Evolutionary conservation across 2,329 filamentous ascomycete genomes (phyloP), one percentile per base, ranked within the genome.

Genomic region (Fusarium marasasianum): DNA sequence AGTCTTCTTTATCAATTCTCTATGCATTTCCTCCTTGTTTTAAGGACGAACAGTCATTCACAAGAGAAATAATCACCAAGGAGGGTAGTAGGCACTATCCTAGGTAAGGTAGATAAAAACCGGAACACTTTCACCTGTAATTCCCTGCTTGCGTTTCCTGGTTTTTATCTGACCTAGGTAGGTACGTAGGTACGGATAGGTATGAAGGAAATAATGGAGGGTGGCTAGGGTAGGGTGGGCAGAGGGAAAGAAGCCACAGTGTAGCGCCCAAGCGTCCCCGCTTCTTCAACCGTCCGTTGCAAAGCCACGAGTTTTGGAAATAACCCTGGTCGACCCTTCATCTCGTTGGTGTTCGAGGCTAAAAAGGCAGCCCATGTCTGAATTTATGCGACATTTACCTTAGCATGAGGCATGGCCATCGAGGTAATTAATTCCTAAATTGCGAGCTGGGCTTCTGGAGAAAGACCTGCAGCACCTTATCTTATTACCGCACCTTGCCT

Each of bases 301-400:
- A 71, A 72, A 73, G 70, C 70, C 70, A 73, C 70, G 53, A 70
- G 67, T 70, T 70, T 70, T 70, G 53, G 59, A 70, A 58, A 70
- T 26, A 70, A 55, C 53, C 67, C 67, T 48, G 60, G 70, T 55
- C 70, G 59, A 73, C 70, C 70, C 70, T 73, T 73, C 71, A 74
- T 74, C 67, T 74, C 71, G 71, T 73, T 73, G 68, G 53, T 71
- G 71, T 74, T 73, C 66, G 71, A 73, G 70, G 70, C 69, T 72
- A 72, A 72, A 58, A 60, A 37, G 44, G 53, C 51, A 70, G 65
- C 59, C 69, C 59, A 66, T 61, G 65, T 56, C 62, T 57, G 56
- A 43, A 48, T 58, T 67, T 67, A 55, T 66, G 69, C 67, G 64
- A 71, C 68, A 67, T 71, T 48, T 71, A 67, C 38, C 44, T 58